A percentile compares a stretch with the other conserved stretches of the same genome.
phyloP scores from a whole-genome alignment of 352 stramenopile species.

The Pythium rhizo-oryzae region DNA sequence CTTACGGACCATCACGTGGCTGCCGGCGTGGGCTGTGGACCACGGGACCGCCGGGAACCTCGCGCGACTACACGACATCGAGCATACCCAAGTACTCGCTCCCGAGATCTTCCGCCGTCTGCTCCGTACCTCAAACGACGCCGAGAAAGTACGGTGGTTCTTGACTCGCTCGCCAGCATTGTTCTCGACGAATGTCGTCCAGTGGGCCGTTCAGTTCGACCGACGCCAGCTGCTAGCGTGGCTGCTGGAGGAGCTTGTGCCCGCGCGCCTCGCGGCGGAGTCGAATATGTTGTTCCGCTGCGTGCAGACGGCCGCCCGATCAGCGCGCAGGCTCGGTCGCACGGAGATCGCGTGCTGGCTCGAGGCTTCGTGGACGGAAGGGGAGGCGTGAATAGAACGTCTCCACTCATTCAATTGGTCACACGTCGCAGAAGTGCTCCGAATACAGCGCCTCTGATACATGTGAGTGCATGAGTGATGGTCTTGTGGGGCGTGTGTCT shows the following conservation, averaged over 20 bases:
- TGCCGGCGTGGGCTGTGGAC: neutral
- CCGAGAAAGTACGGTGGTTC: conserved; percentile 2
- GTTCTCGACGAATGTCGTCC: neutral
- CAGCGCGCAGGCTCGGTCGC: neutral
- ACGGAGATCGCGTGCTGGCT: neutral
- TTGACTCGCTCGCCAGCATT: neutral
- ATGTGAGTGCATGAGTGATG: too few relatives aligned
- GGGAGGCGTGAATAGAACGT: too few relatives aligned
- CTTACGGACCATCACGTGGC: neutral
- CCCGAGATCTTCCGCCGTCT: neutral
- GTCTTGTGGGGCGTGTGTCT: too few relatives aligned
- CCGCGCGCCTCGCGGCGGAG: neutral
- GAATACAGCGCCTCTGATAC: too few relatives aligned
- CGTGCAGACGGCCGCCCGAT: neutral
- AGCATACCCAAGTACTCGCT: neutral
- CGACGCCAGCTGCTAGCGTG: neutral
- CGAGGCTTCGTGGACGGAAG: neutral
- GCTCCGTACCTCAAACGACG: neutral
- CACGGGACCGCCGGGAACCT: neutral
- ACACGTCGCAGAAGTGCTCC: neutral
- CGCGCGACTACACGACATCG: neutral
- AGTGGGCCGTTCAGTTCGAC: conserved; percentile 6
- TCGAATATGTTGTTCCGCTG: neutral
- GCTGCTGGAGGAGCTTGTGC: neutral
- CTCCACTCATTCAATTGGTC: neutral